A percentile compares a stretch with the other conserved stretches of the same genome.
These are phyloP conservation scores for Punica granatum DNA, from an alignment of 345 rosid genomes.

Conservation along the genomic window DNA sequence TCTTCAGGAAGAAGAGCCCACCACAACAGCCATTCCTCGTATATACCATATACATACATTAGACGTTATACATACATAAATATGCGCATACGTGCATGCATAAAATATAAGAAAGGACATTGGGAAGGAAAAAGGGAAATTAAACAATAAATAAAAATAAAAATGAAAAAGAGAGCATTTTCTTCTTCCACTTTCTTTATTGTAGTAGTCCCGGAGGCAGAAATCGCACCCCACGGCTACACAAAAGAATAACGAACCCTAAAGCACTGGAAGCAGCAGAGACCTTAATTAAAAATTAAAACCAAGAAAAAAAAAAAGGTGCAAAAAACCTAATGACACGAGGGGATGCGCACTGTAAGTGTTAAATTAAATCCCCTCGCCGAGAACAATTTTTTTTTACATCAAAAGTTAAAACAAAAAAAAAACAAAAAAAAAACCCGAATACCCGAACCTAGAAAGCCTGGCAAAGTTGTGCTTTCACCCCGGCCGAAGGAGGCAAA, in stretches of 20 bases:
- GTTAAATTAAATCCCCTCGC: no score
- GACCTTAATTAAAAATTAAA: background rate
- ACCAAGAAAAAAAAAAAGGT: no score
- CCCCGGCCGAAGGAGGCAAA: background rate
- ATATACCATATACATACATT: no score
- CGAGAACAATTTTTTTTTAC: background rate
- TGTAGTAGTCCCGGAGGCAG: background rate
- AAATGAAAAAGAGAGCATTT: background rate
- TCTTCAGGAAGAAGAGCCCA: no score
- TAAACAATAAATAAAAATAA: no score
- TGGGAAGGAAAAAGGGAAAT: no score
- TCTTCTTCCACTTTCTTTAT: background rate
- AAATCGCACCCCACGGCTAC: background rate
- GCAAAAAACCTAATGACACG: no score
- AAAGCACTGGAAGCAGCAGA: background rate
- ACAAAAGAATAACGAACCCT: conserved; percentile 2
- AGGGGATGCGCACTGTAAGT: no score
- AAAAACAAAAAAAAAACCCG: background rate
- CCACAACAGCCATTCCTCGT: no score
- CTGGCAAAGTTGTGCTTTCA: background rate
- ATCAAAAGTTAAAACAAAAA: background rate
- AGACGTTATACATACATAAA: no score
- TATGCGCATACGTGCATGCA: no score
- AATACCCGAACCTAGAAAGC: background rate
- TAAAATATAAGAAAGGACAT: no score